Conservation (phyloP, 768 basidiomycete genomes). For the Nidula microcarpa region DNA sequence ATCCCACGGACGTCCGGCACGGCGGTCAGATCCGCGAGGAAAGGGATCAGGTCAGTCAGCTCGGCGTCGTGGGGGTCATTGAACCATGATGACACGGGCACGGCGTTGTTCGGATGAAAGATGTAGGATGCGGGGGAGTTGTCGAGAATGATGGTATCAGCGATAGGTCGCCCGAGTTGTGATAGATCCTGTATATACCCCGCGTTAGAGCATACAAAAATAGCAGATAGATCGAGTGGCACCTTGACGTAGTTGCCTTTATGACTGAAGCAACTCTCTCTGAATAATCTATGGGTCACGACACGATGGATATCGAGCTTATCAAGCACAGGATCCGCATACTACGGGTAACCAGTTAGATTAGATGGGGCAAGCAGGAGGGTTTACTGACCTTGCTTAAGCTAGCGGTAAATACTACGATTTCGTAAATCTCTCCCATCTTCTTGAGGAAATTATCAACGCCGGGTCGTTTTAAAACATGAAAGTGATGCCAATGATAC, state of each 20-base stretch:
- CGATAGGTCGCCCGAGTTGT: conserved; percentile 90
- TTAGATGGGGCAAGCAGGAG: background rate
- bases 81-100: conserved; percentile 99
- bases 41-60: conserved; percentile 92
- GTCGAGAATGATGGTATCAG: conserved; percentile 96
- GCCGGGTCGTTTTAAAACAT: conserved; percentile 97
- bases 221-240: background rate
- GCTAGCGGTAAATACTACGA: conserved; percentile 98
- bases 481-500: conserved; percentile 97
- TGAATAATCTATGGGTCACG: conserved; percentile 90
- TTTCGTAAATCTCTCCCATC: conserved; percentile 98
- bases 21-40: conserved; percentile 81
- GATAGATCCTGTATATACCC: conserved; percentile 74
- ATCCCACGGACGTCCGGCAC: conserved; percentile 92
- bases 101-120: conserved; percentile 98
- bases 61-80: conserved; percentile 99
- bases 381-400: conserved; percentile 78
- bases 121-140: conserved; percentile 99
- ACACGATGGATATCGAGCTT: conserved; percentile 91
- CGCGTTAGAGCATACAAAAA: background rate
- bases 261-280: conserved; percentile 99
- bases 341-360: conserved; percentile 41
- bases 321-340: conserved; percentile 97
- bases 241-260: conserved; percentile 99
- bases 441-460: conserved; percentile 94